Base-by-base conservation (phyloP, 306 rosid species). In the Bauhinia variegata region DNA sequence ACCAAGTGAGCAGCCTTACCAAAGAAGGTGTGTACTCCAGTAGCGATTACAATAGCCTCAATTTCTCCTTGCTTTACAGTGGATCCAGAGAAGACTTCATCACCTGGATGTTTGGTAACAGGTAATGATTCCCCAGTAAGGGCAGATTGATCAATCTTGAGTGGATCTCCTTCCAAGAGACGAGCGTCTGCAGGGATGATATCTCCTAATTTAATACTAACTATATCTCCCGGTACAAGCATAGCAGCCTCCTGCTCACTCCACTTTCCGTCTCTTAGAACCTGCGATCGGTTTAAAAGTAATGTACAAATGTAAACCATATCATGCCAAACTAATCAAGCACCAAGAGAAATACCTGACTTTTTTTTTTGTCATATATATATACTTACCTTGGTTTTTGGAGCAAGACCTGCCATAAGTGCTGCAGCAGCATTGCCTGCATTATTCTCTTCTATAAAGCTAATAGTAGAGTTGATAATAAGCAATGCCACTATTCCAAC, bases 1-100 rank as follows among this genome's bases (percentile, higher is more conserved):
- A 92, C 97, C 52, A 92, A 60, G 63, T 89, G 97, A 75, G 97
- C 97, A 61, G 97, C 97, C 82, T 92, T 92, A 39, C 97, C 97
- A 9, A 92, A 92, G 89, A 92, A 92, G 71, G 97, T 89, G 63
- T 89, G 96, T 0, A 92, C 96, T 1, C 97, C 96, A 7, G 97
- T 92, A 13, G 97, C 97, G n/a, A 89, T 87, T 1, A 92, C 96
- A 71, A 92, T 57, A 13, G 97, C 97, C 81, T 92, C 96, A 41
- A 92, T 38, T 82, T 92, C 97, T 39, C 96, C 97, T 77, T 92
- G 97, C 73, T 92, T 89, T 11, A 89, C 97, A 0, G 97, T 92
- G 67, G 97, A 92, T 6, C 97, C 96, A 0, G 97, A 92, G 83
- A 82, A 92, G 72, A 87, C 85, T 76, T 89, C 95, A 46, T 89